These are phyloP conservation scores for Fusarium longipes DNA, from an alignment of 2,329 filamentous ascomycete species.

Conservation along the genomic window DNA sequence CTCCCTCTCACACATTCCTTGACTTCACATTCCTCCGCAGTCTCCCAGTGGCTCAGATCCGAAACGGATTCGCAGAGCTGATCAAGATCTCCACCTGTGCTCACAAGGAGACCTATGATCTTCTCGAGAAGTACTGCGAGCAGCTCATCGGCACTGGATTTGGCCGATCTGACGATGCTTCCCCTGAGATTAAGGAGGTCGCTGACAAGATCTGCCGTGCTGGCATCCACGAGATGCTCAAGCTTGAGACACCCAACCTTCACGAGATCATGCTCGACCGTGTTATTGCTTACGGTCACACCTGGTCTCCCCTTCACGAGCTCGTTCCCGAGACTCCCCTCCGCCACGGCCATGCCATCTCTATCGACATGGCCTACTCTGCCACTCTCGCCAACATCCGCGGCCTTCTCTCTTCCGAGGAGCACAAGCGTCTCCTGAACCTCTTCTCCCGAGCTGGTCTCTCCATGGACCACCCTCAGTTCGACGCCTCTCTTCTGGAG, in stretches of 20 bases:
- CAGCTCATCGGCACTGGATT: conserved; percentile 73
- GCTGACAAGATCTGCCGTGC: conserved; percentile 76
- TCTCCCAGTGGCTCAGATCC: conserved; percentile 73
- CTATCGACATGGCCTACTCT: conserved; percentile 81
- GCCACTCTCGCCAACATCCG: conserved; percentile 73
- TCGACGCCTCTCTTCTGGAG: conserved; percentile 73
- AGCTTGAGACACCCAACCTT: conserved; percentile 77
- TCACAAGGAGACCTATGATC: conserved; percentile 72
- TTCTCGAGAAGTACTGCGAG: conserved; percentile 77
- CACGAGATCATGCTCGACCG: conserved; percentile 79
- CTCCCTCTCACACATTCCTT: conserved; percentile 77
- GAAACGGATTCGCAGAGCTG: conserved; percentile 79
- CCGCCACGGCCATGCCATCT: conserved; percentile 79
- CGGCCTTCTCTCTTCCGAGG: conserved; percentile 68
- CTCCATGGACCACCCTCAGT: conserved; percentile 76
- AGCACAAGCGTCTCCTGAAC: conserved; percentile 71
- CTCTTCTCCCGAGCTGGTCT: conserved; percentile 77
- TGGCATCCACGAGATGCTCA: conserved; percentile 78
- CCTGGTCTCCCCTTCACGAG: conserved; percentile 79
- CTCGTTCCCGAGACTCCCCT: conserved; percentile 75
- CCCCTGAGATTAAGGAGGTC: conserved; percentile 66
- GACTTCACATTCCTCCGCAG: conserved; percentile 79
- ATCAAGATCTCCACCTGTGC: conserved; percentile 82
- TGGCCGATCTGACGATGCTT: conserved; percentile 68
- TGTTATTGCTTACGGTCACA: conserved; percentile 80